Evolutionary conservation across 2,329 filamentous ascomycete species (phyloP), one percentile per base, ranked within the genome.

Genomic region (Teratosphaeria nubilosa): DNA sequence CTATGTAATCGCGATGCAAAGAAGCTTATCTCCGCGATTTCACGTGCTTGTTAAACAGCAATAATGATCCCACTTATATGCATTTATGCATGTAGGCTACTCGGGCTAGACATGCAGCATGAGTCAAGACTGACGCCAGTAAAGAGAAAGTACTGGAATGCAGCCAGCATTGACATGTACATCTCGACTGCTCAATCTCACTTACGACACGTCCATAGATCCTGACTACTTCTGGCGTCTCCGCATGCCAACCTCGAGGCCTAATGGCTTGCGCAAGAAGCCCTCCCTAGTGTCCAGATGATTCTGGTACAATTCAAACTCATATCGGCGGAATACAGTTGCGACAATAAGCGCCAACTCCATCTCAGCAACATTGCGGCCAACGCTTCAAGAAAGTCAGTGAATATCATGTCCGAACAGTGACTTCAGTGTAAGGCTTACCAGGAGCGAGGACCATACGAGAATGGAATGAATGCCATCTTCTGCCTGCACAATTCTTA

Each of bases 301-400:
- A 30, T 69, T 64, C 57, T 73, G 70, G 58, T 70, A 66, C 51
- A 71, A 61, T 60, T 70, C 69, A 52, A 73, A 70, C 53, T 72
- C 69, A 58, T 70, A 72, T 22, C 69, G 61, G 20, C 69, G 63
- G 64, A 72, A 72, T 25, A 72, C 68, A 20, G 67, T 71, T 30
- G 71, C 67, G 50, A 75, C 67, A 57, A 74, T 75, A 50, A 76
- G 63, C 13, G 72, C 67, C 57, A 76, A 62, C 53, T 75, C 73
- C 71, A 76, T 76, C 48, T 74, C 68, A 2, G 74, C 74, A 27
- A 76, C 70, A 60, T 76, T 76, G 50, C 73, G 69, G 3, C 74
- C 74, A 32, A 76, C 72, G 58, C 41, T 48, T 9, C 41, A 3
- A 20, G n/a, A 9, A n/a, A 10, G 41, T 48, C 20, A 48, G 41